phyloP scores from a whole-genome alignment of 2,329 filamentous ascomycete species.

The Fusarium chuoi region DNA sequence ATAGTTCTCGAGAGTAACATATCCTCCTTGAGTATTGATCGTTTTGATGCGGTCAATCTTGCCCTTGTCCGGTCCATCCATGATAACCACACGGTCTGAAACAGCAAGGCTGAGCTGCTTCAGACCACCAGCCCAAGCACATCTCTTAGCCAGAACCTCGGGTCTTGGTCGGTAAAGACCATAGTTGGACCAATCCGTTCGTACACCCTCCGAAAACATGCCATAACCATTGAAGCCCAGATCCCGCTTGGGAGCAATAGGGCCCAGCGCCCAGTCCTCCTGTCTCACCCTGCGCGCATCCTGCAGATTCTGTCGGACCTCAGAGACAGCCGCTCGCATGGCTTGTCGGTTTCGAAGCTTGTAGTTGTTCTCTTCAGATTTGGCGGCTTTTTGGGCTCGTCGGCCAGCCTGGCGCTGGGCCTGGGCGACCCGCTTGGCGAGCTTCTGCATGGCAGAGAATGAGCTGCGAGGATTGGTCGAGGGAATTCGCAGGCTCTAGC shows the following conservation, averaged over 20 bases:
- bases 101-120: constrained; percentile 69
- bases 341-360: constrained; percentile 47
- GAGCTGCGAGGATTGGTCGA: constrained; percentile 19
- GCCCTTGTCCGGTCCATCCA: constrained; percentile 82
- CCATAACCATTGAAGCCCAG: constrained; percentile 72
- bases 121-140: constrained; percentile 65
- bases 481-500: constrained; percentile 33
- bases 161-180: constrained; percentile 45
- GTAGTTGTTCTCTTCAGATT: constrained; percentile 46
- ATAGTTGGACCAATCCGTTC: constrained; percentile 50
- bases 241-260: constrained; percentile 81
- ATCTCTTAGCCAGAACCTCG: constrained; percentile 55
- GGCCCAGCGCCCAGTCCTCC: constrained; percentile 83
- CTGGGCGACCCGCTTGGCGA: constrained; percentile 72
- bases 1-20: constrained; percentile 69
- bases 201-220: constrained; percentile 55
- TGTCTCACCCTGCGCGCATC: constrained; percentile 63
- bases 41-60: constrained; percentile 79
- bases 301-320: constrained; percentile 51
- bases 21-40: constrained; percentile 65
- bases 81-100: constrained; percentile 84
- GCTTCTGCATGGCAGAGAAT: constrained; percentile 71
- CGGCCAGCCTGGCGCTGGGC: constrained; percentile 72
- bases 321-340: constrained; percentile 45
- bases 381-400: constrained; percentile 53